These are phyloP conservation scores for Diaporthe australafricana DNA, from an alignment of 2,329 filamentous ascomycete genomes.

Conservation along the genomic window DNA sequence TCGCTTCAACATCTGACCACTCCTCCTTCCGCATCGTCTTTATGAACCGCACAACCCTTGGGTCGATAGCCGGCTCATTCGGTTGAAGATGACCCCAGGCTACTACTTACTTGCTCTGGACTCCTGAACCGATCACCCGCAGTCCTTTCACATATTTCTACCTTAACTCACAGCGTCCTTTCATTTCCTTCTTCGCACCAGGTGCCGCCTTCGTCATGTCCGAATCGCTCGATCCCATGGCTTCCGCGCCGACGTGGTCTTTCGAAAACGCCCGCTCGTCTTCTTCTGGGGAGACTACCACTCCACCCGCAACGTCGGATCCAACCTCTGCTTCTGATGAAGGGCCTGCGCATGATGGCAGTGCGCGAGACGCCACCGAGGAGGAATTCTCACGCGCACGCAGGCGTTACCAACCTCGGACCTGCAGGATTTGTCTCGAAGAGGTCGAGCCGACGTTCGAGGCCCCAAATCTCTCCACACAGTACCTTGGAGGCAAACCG, in stretches of 20 bases:
- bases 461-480: slow-evolving; percentile 48
- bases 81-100: slow-evolving; percentile 24
- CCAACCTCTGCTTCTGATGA: background rate
- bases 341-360: slow-evolving; percentile 24
- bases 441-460: slow-evolving; percentile 63
- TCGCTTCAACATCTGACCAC: too few species aligned
- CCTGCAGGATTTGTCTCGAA: slow-evolving; percentile 92
- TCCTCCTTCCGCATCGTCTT: background rate
- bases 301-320: slow-evolving; percentile 9
- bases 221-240: background rate
- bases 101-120: slow-evolving; percentile 6
- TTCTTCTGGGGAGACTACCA: slow-evolving; percentile 1
- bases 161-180: slow-evolving; percentile 1
- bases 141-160: background rate
- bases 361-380: slow-evolving; percentile 37
- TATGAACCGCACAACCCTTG: slow-evolving; percentile 12
- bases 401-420: slow-evolving; percentile 75
- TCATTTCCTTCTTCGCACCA: background rate
- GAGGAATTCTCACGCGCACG: slow-evolving; percentile 42
- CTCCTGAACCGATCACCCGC: background rate
- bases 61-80: slow-evolving; percentile 22
- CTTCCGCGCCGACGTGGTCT: slow-evolving; percentile 30
- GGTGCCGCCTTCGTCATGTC: slow-evolving; percentile 7
- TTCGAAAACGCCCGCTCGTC: slow-evolving; percentile 10
- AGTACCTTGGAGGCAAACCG: slow-evolving; percentile 46